A percentile compares a stretch with the other conserved stretches of the same genome.
These are phyloP conservation scores for Scedosporium minutisporum DNA, from an alignment of 2,329 filamentous ascomycete genomes.

Conservation along the genomic window DNA sequence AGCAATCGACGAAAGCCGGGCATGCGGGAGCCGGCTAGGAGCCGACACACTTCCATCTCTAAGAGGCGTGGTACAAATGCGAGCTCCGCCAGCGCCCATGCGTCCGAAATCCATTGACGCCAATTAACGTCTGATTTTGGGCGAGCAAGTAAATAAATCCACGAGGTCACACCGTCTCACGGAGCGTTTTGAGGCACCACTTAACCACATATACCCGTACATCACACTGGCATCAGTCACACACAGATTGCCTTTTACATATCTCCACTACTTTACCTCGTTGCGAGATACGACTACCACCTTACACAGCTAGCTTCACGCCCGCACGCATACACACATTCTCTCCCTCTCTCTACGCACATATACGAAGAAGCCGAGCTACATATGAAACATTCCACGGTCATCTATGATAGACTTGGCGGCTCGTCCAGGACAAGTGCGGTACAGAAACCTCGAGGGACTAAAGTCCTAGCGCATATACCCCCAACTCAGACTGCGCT, in stretches of 20 bases:
- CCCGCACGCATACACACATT: background rate
- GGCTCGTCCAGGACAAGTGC: background rate
- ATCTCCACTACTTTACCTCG: background rate
- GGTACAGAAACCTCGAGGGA: background rate
- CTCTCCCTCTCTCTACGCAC: background rate
- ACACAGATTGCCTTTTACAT: too few species aligned
- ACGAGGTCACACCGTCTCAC: too few species aligned
- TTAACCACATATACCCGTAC: too few species aligned
- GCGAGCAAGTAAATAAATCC: too few species aligned
- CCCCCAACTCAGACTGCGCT: background rate
- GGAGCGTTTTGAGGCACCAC: too few species aligned
- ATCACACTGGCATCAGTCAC: too few species aligned
- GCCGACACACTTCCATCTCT: constrained; percentile 6
- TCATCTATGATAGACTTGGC: background rate
- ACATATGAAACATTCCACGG: background rate
- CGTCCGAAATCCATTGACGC: background rate
- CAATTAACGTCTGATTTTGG: too few species aligned
- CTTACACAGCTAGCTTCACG: background rate
- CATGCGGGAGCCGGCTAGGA: constrained; percentile 1
- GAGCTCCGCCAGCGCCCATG: constrained; percentile 9
- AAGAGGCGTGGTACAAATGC: constrained; percentile 10
- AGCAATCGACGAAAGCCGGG: constrained; percentile 6
- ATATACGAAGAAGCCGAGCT: background rate
- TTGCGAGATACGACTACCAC: background rate
- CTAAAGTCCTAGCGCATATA: background rate